Evolutionary conservation across 257 asterid genomes (phyloP).

Genomic region (Buddleja alternifolia): DNA sequence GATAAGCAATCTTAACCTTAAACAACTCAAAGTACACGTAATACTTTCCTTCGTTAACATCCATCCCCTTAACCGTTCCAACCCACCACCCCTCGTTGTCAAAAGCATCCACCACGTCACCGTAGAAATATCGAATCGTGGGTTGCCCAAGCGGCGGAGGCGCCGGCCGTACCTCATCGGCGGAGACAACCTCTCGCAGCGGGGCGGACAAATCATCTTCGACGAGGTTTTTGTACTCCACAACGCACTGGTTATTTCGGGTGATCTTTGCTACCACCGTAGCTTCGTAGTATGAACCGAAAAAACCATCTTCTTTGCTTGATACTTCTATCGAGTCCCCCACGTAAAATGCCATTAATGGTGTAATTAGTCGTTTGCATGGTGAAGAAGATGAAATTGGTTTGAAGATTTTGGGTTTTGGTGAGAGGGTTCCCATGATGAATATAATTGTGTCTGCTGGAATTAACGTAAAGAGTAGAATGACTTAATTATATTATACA

Average conservation of each 20-base stretch:
- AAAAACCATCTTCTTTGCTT: constrained; percentile 34
- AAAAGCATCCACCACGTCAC: constrained; percentile 43
- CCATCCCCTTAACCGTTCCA: constrained; percentile 36
- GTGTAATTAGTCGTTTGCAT: too few species aligned
- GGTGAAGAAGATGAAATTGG: too few species aligned
- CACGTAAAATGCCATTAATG: too few species aligned
- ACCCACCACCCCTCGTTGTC: constrained; percentile 56
- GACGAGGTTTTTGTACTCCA: constrained; percentile 30
- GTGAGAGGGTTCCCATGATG: too few species aligned
- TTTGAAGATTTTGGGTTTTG: too few species aligned
- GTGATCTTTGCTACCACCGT: constrained; percentile 17
- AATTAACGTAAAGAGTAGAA: too few species aligned
- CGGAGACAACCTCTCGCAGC: constrained; percentile 32
- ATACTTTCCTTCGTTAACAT: neutral
- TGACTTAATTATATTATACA: too few species aligned
- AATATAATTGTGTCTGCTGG: too few species aligned
- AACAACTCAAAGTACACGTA: too few species aligned
- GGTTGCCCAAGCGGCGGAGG: constrained; percentile 28
- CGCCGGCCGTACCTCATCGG: constrained; percentile 35
- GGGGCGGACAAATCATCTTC: constrained; percentile 34
- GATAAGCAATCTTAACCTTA: too few species aligned
- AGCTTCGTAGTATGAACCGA: constrained; percentile 37
- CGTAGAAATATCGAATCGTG: neutral
- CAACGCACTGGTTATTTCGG: constrained; percentile 12
- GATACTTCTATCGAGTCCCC: constrained; percentile 33